Evolutionary conservation across 1,284 basidiomycete species (phyloP).

Genomic region (Pyrrhoderma lamaoense): DNA sequence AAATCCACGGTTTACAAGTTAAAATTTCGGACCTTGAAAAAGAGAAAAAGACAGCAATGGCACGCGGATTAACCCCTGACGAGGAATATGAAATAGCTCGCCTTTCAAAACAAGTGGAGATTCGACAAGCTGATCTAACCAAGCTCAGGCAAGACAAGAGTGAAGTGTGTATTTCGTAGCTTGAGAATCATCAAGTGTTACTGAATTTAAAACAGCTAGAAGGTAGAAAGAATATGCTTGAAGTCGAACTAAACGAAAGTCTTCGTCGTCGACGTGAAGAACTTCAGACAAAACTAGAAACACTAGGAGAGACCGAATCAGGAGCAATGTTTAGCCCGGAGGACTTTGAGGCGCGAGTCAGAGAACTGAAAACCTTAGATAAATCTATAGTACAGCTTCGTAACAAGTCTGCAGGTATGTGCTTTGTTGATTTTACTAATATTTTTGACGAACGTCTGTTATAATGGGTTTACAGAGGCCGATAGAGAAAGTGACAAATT

Average conservation of each 20-base stretch:
- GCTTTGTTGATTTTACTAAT: background rate
- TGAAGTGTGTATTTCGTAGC: slow-evolving; percentile 48
- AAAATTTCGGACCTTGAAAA: slow-evolving; percentile 58
- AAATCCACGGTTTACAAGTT: slow-evolving; percentile 52
- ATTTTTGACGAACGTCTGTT: background rate
- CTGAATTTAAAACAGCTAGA: slow-evolving; percentile 50
- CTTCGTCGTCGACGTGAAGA: slow-evolving; percentile 76
- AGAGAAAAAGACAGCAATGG: slow-evolving; percentile 76
- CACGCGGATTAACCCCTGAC: slow-evolving; percentile 61
- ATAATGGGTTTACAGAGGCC: slow-evolving; percentile 35
- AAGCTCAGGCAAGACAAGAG: slow-evolving; percentile 65
- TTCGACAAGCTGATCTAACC: slow-evolving; percentile 61
- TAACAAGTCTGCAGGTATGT: slow-evolving; percentile 58
- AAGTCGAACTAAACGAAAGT: slow-evolving; percentile 92
- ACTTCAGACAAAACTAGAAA: slow-evolving; percentile 70
- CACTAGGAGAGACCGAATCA: slow-evolving; percentile 57
- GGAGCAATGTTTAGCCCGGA: slow-evolving; percentile 52
- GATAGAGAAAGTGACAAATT: slow-evolving; percentile 70
- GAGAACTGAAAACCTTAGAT: slow-evolving; percentile 64
- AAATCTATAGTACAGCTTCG: slow-evolving; percentile 58
- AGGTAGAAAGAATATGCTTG: slow-evolving; percentile 71
- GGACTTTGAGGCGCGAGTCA: slow-evolving; percentile 58
- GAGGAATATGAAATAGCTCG: slow-evolving; percentile 66
- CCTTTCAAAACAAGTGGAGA: slow-evolving; percentile 74
- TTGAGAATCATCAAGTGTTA: background rate